A percentile compares a stretch with the other conserved stretches of the same genome.
Conservation (phyloP, 116 monocot species). For the Phalaenopsis hybrid region DNA sequence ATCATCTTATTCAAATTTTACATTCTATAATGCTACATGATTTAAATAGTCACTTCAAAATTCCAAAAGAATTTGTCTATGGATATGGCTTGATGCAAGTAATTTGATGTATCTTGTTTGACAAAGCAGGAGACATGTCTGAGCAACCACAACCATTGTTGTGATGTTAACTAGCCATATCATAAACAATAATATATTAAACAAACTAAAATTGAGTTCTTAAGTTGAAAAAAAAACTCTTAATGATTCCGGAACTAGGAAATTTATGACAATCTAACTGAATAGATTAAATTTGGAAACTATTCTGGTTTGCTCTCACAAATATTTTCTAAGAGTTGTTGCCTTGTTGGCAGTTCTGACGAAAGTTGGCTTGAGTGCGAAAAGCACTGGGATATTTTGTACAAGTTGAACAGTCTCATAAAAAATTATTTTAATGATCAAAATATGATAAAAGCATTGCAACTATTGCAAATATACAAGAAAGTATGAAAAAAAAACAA, state of each 20-base stretch:
- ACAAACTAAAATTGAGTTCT: neutral
- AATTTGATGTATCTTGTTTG: too few relatives aligned
- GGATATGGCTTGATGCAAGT: too few relatives aligned
- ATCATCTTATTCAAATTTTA: too few relatives aligned
- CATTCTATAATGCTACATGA: too few relatives aligned
- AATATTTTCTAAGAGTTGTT: neutral
- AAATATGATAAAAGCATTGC: neutral
- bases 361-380: neutral
- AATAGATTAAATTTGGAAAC: neutral
- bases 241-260: neutral
- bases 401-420: neutral
- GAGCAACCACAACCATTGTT: too few relatives aligned
- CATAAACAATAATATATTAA: neutral
- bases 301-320: neutral
- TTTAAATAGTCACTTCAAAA: too few relatives aligned
- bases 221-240: neutral
- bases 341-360: neutral
- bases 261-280: neutral
- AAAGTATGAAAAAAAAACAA: neutral
- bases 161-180: too few relatives aligned
- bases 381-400: neutral
- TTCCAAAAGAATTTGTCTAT: too few relatives aligned
- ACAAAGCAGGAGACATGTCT: too few relatives aligned
- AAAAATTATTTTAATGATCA: neutral
- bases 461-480: neutral